Base-by-base conservation (phyloP, 306 rosid species). In the Rosa multiflora region DNA sequence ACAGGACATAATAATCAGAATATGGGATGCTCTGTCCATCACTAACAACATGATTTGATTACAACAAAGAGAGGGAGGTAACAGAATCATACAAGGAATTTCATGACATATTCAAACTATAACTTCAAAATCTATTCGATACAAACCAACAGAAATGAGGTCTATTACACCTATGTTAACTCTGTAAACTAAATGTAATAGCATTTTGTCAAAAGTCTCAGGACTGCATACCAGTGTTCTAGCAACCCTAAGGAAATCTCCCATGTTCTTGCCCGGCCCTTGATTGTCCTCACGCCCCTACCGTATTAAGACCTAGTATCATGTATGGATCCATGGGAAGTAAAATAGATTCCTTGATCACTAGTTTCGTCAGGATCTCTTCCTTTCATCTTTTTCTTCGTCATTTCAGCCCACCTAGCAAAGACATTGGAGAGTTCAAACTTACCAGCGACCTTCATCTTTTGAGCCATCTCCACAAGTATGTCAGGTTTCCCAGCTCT, bases 371-470 rank as follows among this genome's bases (percentile, higher is more conserved):
- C 21, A 56, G 86, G 85, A 66, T 84, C 83, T 87, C 86, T 86
- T 84, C 86, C 87, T 82, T 85, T 82, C 55, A 67, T 81, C 64
- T 82, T 90, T 79, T 86, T 86, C 89, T 86, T 92, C 91, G 82
- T 89, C 98, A 85, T 87, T 66, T 90, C 93, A 71, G 88, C 97
- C 98, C 92, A 90, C 72, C 87, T 84, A 35, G 90, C 86, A 67
- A 92, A 74, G 52, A 87, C 93, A 85, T 87, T 83, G 37, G 97
- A 90, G 72, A 85, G 93, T 81, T 91, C 97, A 87, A 91, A 85
- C 79, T 91, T 92, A 76, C 97, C 98, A 21, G 88, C 82, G 49
- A 85, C 80, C 82, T 89, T 90, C 97, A 90, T 88, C 89, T 91
- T 91, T 79, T 72, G 86, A 79, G 98, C 89, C 79, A 91, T 82